Base-by-base conservation (phyloP, 169 alveolate species). In the Cyclospora cayetanensis region DNA sequence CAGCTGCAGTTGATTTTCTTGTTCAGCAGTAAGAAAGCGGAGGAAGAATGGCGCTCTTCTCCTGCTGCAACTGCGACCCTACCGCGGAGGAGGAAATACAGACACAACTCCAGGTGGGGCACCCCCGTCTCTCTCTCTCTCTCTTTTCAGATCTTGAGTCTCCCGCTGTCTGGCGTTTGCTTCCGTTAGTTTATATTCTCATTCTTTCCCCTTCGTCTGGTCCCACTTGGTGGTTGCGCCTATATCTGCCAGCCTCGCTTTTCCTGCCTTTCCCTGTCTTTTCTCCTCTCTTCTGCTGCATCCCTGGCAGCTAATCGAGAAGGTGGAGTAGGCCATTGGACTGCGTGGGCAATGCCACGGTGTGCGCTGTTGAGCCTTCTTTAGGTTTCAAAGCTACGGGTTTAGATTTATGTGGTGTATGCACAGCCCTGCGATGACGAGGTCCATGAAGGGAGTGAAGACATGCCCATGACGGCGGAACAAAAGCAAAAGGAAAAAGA, bases 41-140 rank as follows among this genome's bases (percentile, higher is more conserved):
- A 34, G 50, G 0, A 35, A 31, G 31, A 0, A 85, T 85, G 91
- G 91, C 91, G 83, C 46, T 85, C 39, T 85, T 85, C 27, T 37
- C 91, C 11, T 85, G 91, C 84, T 85, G 83, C 70, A 85, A 46
- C 70, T 85, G 91, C 72, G 83, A 85, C 70, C 91, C 91, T 7
- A 70, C 68, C n/a, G 50, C 83, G 12, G 91, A 85, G 70, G 91
- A 85, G 50, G 91, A 85, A 31, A 66, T 83, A 22, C 91, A 85
- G 46, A 74, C 80, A 12, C 46, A 68, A 4, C n/a, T 68, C n/a
- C 2, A 34, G 80, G 80, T 68, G 79, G 46, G 72, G 7, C n/a
- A n/a, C n/a, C n/a, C n/a, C n/a, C n/a, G n/a, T n/a, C n/a, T n/a
- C n/a, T n/a, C n/a, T n/a, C n/a, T n/a, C n/a, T n/a, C n/a, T n/a